phyloP scores from a whole-genome alignment of 148 eudicot genomes.

The Diospyros lotus region DNA sequence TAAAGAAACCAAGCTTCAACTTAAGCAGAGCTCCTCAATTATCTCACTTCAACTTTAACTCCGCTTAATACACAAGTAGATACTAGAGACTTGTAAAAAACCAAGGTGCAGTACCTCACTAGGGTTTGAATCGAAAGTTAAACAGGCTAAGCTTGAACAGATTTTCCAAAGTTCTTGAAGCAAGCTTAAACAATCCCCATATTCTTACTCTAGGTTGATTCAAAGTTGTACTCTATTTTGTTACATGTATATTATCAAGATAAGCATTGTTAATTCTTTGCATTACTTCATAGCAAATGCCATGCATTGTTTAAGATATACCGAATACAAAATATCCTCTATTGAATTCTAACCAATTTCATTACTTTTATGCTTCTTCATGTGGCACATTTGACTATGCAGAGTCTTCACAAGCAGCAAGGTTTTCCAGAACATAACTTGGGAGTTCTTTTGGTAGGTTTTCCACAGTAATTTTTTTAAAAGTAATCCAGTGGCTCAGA shows the following conservation, averaged over 20 bases:
- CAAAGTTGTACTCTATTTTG: not conserved
- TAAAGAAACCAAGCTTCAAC: too few relatives aligned
- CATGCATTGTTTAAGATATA: not conserved
- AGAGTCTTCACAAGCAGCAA: conserved; percentile 57
- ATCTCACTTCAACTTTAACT: too few relatives aligned
- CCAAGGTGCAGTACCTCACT: too few relatives aligned
- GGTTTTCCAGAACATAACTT: conserved; percentile 66
- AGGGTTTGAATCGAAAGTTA: too few relatives aligned
- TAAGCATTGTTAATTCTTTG: not conserved
- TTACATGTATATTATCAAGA: not conserved
- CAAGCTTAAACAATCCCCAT: not conserved
- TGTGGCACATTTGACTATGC: conserved; percentile 20
- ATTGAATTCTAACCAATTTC: not conserved
- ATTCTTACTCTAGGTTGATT: not conserved
- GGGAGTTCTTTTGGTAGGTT: conserved; percentile 79
- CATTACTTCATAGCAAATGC: not conserved
- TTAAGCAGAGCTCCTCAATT: too few relatives aligned
- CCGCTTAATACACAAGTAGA: too few relatives aligned
- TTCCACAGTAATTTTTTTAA: not conserved
- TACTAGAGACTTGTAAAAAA: too few relatives aligned
- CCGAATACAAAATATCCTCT: not conserved
- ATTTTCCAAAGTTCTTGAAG: too few relatives aligned
- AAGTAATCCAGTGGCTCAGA: too few relatives aligned
- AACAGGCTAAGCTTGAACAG: too few relatives aligned
- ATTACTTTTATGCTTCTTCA: conserved; percentile 7